Conservation (phyloP, 1,284 basidiomycete species). For the Boletus albobrunnescens region DNA sequence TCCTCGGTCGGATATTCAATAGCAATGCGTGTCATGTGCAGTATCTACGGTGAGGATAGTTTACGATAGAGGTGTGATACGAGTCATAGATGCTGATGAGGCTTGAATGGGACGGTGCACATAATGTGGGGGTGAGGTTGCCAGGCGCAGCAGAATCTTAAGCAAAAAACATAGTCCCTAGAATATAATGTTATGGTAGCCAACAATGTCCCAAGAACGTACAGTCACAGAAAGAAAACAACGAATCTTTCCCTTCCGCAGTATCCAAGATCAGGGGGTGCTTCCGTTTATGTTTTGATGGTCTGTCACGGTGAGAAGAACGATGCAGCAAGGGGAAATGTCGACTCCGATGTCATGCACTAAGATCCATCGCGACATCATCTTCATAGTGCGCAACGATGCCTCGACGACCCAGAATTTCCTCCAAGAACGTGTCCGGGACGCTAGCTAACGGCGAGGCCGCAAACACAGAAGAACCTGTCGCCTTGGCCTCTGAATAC, state of each 20-base stretch:
- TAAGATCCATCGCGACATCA: slow-evolving; percentile 42
- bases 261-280: slow-evolving; percentile 22
- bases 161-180: slow-evolving; percentile 33
- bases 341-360: slow-evolving; percentile 24
- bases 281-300: slow-evolving; percentile 7
- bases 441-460: slow-evolving; percentile 66
- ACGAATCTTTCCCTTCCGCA: slow-evolving; percentile 13
- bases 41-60: slow-evolving; percentile 27
- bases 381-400: slow-evolving; percentile 16
- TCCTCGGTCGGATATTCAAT: slow-evolving; percentile 20
- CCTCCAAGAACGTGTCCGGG: slow-evolving; percentile 54
- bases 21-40: slow-evolving; percentile 33
- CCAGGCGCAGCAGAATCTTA: slow-evolving; percentile 15
- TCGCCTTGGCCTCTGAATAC: slow-evolving; percentile 37
- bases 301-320: slow-evolving; percentile 8
- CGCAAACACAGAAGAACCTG: slow-evolving; percentile 48
- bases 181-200: slow-evolving; percentile 36
- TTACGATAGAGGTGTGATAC: slow-evolving; percentile 20
- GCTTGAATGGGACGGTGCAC: slow-evolving; percentile 6
- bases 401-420: slow-evolving; percentile 46
- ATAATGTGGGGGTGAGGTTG: slow-evolving; percentile 13
- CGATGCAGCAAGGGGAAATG: slow-evolving; percentile 4
- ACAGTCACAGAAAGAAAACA: slow-evolving; percentile 22
- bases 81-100: slow-evolving; percentile 28
- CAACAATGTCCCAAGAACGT: slow-evolving; percentile 37